Percentiles rank a stretch among this genome's conserved stretches.
phyloP scores from a whole-genome alignment of 176 grass and related monocot genomes.

The Zoysia japonica region DNA sequence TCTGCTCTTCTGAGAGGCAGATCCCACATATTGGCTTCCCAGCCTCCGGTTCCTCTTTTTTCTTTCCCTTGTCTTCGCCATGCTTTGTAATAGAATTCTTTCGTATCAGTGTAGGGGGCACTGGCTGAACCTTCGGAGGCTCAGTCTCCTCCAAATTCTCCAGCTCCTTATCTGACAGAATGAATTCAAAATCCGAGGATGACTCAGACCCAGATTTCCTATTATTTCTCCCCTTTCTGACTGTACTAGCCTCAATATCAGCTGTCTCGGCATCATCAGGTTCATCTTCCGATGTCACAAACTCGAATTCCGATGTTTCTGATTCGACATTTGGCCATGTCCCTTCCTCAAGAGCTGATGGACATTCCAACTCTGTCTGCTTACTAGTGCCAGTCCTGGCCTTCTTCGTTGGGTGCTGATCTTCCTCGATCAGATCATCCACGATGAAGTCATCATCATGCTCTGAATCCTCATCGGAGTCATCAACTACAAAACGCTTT shows the following conservation, averaged over 20 bases:
- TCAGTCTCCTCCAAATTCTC: conserved; percentile 18
- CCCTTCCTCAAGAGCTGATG: conserved; percentile 25
- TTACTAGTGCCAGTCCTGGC: conserved; percentile 41
- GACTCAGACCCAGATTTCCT: conserved; percentile 46
- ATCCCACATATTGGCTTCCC: conserved; percentile 73
- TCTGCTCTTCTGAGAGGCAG: conserved; percentile 83
- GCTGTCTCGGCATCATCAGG: conserved; percentile 11
- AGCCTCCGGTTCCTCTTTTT: conserved; percentile 52
- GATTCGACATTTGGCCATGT: conserved; percentile 42
- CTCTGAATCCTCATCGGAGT: conserved; percentile 7
- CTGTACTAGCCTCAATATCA: neutral
- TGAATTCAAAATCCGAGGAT: conserved; percentile 70
- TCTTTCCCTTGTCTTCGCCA: conserved; percentile 66
- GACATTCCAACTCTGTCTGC: conserved; percentile 11
- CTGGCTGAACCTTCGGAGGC: conserved; percentile 44
- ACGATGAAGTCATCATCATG: conserved; percentile 73
- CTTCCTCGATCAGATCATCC: conserved; percentile 42
- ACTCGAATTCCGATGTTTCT: conserved; percentile 55
- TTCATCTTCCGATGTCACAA: conserved; percentile 55
- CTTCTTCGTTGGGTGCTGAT: conserved; percentile 38
- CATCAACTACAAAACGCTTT: conserved; percentile 27
- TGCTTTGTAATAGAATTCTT: conserved; percentile 45
- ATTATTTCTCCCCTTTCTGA: conserved; percentile 60
- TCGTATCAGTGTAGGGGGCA: conserved; percentile 30
- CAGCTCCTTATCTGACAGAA: conserved; percentile 69